Percentiles rank a stretch among this genome's conserved stretches.
Conservation (phyloP, 306 rosid species). For the Acacia confusa region DNA sequence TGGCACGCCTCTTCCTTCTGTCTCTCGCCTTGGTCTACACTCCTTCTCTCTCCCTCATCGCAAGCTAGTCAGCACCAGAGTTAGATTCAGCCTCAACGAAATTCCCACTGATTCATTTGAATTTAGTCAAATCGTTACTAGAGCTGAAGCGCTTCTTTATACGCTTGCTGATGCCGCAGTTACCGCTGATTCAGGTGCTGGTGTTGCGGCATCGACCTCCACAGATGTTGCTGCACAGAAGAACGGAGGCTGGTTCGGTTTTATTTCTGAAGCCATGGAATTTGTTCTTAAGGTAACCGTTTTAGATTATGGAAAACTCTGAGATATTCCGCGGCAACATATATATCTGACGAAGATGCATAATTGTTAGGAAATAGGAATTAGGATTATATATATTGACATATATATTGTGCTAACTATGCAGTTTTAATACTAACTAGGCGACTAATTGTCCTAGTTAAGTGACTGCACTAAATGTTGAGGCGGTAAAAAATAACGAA, state of each 20-base stretch:
- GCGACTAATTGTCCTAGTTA: neutral
- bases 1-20: slow-evolving; percentile 64
- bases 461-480: neutral
- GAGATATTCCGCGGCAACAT: neutral
- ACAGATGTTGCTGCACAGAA: slow-evolving; percentile 63
- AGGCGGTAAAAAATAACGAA: neutral
- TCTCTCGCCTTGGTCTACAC: slow-evolving; percentile 51
- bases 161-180: slow-evolving; percentile 89
- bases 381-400: neutral
- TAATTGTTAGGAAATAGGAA: neutral
- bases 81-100: slow-evolving; percentile 76
- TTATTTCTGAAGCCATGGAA: slow-evolving; percentile 92
- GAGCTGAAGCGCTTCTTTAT: slow-evolving; percentile 81
- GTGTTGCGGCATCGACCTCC: slow-evolving; percentile 36
- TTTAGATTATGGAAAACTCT: neutral
- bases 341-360: neutral
- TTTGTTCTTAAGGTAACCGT: slow-evolving; percentile 74
- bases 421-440: neutral
- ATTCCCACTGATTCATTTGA: slow-evolving; percentile 58
- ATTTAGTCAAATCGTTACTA: slow-evolving; percentile 39
- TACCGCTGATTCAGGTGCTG: slow-evolving; percentile 52
- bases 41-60: slow-evolving; percentile 50
- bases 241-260: slow-evolving; percentile 93
- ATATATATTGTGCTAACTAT: neutral
- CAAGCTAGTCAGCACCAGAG: slow-evolving; percentile 57